phyloP scores from a whole-genome alignment of 108 stramenopile species.

The Pseudonitzschia pungens region DNA sequence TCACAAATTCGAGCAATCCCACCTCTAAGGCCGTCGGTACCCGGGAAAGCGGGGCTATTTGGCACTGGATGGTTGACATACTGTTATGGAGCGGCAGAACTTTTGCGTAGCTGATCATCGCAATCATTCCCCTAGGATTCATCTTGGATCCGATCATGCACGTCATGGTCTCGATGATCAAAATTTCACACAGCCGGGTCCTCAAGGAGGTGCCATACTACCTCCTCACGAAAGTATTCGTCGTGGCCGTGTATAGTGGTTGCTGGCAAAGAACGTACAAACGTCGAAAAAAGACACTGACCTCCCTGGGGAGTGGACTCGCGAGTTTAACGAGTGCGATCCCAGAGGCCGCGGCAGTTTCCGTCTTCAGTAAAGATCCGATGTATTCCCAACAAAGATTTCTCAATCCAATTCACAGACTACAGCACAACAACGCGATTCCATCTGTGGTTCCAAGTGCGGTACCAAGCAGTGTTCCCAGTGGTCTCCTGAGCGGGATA shows the following conservation, averaged over 20 bases:
- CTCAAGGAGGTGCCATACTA: constrained; percentile 42
- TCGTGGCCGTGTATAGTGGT: constrained; percentile 12
- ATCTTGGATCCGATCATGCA: constrained; percentile 54
- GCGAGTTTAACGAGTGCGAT: too few relatives aligned
- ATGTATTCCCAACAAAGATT: too few relatives aligned
- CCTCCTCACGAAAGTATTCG: constrained; percentile 10
- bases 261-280: too few relatives aligned
- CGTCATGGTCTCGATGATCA: constrained; percentile 21
- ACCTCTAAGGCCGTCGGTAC: constrained; percentile 42
- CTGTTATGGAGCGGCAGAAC: constrained; percentile 56
- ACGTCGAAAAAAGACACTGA: too few relatives aligned
- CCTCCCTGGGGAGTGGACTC: too few relatives aligned
- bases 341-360: too few relatives aligned
- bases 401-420: too few relatives aligned
- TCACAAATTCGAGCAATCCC: constrained; percentile 27
- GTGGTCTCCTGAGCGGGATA: too few relatives aligned
- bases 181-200: constrained; percentile 15
- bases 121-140: constrained; percentile 49
- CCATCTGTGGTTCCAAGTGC: too few relatives aligned
- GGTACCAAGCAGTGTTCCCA: too few relatives aligned
- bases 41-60: constrained; percentile 49
- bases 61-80: constrained; percentile 53
- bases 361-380: too few relatives aligned
- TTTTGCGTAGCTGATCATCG: constrained; percentile 42
- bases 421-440: too few relatives aligned